Evolutionary conservation across 495 filamentous ascomycete genomes (phyloP).

Genomic region (Cetradonia linearis): DNA sequence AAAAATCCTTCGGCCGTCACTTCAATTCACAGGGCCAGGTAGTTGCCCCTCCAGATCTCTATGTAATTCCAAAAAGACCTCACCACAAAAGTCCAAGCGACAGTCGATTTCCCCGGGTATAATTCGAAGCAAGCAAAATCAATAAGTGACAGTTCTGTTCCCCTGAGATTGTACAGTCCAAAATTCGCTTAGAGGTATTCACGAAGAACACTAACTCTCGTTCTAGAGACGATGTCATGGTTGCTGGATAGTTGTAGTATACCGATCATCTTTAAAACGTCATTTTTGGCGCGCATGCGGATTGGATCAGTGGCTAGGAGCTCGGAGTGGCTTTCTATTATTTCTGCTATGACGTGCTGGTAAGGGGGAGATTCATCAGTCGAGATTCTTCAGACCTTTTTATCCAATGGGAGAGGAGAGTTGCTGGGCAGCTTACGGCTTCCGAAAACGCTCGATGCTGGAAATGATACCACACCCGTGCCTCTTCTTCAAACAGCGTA

Average conservation of each 20-base stretch:
- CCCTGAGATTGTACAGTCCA: too few relatives aligned
- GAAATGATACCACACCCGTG: conserved; percentile 68
- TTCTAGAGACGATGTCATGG: conserved; percentile 44
- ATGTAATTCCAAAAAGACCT: too few relatives aligned
- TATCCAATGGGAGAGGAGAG: neutral
- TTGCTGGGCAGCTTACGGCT: conserved; percentile 38
- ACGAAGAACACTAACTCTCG: conserved; percentile 45
- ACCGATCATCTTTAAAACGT: conserved; percentile 52
- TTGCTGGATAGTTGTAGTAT: conserved; percentile 46
- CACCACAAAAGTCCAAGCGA: too few relatives aligned
- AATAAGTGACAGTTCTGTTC: neutral
- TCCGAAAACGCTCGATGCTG: conserved; percentile 63
- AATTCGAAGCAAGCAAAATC: neutral
- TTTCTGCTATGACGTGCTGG: conserved; percentile 26
- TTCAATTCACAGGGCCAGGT: too few relatives aligned
- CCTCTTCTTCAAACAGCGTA: conserved; percentile 50
- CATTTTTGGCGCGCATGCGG: conserved; percentile 43
- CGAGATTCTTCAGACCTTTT: neutral
- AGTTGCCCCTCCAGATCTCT: too few relatives aligned
- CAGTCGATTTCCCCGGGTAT: too few relatives aligned
- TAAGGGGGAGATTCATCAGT: too few relatives aligned
- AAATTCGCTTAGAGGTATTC: conserved; percentile 37
- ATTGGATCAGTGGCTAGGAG: conserved; percentile 39
- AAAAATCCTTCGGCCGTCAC: too few relatives aligned
- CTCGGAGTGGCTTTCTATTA: conserved; percentile 25